A percentile compares a stretch with the other conserved stretches of the same genome.
Evolutionary conservation across 495 filamentous ascomycete genomes (phyloP).

Genomic region (Xylaria intraflava): DNA sequence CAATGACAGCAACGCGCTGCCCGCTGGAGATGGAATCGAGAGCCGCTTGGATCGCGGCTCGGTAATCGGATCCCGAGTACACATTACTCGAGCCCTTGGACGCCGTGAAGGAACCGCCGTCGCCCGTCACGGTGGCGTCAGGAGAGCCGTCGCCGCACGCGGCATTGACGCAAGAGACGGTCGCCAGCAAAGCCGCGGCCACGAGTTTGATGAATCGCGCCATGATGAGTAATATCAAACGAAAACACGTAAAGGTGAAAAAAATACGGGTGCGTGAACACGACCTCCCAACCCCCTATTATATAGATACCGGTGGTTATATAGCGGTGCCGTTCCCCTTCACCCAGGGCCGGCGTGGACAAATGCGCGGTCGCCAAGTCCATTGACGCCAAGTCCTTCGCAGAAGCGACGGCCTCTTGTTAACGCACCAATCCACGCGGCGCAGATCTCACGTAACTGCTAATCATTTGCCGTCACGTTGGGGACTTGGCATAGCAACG

Average conservation of each 20-base stretch:
- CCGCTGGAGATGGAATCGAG: conserved; percentile 46
- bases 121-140: conserved; percentile 35
- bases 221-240: neutral
- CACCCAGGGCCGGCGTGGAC: no score
- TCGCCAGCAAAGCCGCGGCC: neutral
- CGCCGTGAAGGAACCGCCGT: conserved; percentile 30
- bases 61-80: conserved; percentile 41
- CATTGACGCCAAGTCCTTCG: neutral
- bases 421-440: conserved; percentile 7
- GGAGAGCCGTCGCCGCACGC: conserved; percentile 34
- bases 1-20: conserved; percentile 52
- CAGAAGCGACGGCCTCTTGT: neutral
- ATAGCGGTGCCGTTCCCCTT: no score
- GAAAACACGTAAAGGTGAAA: neutral
- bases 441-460: neutral
- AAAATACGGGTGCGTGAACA: no score
- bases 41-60: conserved; percentile 37
- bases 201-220: neutral
- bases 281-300: no score
- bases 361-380: no score
- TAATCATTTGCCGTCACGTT: neutral
- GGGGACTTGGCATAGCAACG: neutral
- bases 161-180: neutral
- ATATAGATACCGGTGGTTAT: no score
- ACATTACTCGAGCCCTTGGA: conserved; percentile 23